A percentile compares a stretch with the other conserved stretches of the same genome.
Conservation (phyloP, 805 yeast species). For the Wickerhamiella brachini region DNA sequence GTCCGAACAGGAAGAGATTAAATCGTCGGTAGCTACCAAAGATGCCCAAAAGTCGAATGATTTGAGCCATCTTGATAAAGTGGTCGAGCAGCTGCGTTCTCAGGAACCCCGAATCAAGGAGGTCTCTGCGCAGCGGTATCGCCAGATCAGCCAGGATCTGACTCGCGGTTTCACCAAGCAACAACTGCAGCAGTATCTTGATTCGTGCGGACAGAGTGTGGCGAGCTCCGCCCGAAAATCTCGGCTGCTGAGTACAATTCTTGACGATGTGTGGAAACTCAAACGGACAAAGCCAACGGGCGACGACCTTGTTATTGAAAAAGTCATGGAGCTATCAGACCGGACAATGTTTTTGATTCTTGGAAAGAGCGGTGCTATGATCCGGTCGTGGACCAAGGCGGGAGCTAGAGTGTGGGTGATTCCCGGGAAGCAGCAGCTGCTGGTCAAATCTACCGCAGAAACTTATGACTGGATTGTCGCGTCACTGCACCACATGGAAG, state of each 20-base stretch:
- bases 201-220: constrained; percentile 1
- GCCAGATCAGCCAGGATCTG: constrained; percentile 17
- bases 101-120: neutral
- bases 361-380: constrained; percentile 28
- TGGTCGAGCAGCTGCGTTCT: neutral
- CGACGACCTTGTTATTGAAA: constrained; percentile 26
- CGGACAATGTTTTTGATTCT: constrained; percentile 31
- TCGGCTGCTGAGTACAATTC: constrained; percentile 21
- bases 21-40: neutral
- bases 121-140: constrained; percentile 16
- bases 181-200: constrained; percentile 17
- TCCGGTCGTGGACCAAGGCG: constrained; percentile 29
- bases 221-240: constrained; percentile 8
- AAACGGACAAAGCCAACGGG: constrained; percentile 18
- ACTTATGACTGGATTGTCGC: constrained; percentile 34
- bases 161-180: constrained; percentile 17
- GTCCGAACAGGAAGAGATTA: neutral
- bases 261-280: constrained; percentile 28
- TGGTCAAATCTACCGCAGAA: constrained; percentile 29
- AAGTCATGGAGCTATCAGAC: constrained; percentile 24
- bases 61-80: neutral
- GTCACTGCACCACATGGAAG: constrained; percentile 18
- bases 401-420: constrained; percentile 31
- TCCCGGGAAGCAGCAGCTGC: constrained; percentile 23
- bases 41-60: neutral